These are phyloP conservation scores for Colletotrichum orbiculare DNA, from an alignment of 2,329 filamentous ascomycete genomes.

Conservation along the genomic window DNA sequence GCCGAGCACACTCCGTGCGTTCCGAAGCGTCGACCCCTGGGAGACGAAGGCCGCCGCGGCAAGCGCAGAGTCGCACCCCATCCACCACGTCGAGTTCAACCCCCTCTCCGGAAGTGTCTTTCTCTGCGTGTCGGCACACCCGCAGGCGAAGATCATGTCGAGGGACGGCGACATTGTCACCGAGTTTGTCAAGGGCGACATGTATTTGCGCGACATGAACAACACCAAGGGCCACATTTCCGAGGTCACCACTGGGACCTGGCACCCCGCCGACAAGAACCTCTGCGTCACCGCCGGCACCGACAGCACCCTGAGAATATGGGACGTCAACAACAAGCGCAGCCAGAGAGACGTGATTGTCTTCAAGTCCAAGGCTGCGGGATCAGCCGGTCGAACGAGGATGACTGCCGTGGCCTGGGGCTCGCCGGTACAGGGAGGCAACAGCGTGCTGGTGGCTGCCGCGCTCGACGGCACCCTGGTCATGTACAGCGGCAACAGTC, in stretches of 20 bases:
- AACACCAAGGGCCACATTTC: constrained; percentile 97
- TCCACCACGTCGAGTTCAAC: constrained; percentile 90
- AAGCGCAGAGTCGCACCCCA: constrained; percentile 84
- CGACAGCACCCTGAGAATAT: constrained; percentile 95
- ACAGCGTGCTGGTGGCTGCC: constrained; percentile 81
- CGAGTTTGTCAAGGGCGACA: constrained; percentile 96
- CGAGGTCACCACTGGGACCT: constrained; percentile 88
- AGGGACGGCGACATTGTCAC: constrained; percentile 87
- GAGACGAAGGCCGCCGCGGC: constrained; percentile 76
- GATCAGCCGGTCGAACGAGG: constrained; percentile 87
- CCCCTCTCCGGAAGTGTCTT: constrained; percentile 82
- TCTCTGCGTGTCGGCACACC: constrained; percentile 87
- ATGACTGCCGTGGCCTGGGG: constrained; percentile 96
- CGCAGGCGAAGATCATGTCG: constrained; percentile 89
- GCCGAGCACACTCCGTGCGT: constrained; percentile 91
- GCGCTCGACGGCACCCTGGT: constrained; percentile 90
- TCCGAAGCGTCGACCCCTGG: constrained; percentile 91
- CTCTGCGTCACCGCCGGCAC: constrained; percentile 91
- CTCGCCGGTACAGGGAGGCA: constrained; percentile 78
- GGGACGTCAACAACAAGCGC: constrained; percentile 93
- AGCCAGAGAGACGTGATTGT: constrained; percentile 94
- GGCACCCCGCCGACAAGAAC: constrained; percentile 89
- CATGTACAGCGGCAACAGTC: constrained; percentile 92
- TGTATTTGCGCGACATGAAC: constrained; percentile 97
- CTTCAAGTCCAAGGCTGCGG: constrained; percentile 91